Evolutionary conservation across 1,284 basidiomycete species (phyloP).

Genomic region (Rugosomyces carneus): DNA sequence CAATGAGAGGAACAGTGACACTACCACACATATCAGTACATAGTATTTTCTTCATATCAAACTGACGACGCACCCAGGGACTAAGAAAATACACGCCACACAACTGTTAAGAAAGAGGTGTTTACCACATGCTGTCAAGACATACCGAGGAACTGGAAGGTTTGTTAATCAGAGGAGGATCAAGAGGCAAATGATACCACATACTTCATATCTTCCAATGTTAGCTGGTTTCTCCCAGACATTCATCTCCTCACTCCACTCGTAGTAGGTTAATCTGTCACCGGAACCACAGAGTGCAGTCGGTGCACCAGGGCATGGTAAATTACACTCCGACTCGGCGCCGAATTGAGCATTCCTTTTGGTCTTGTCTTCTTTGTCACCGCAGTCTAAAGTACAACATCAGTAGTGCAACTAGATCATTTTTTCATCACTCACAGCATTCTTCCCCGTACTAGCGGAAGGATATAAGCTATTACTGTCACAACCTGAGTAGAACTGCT

Average conservation of each 20-base stretch:
- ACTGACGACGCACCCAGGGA: slow-evolving; percentile 35
- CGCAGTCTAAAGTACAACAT: slow-evolving; percentile 45
- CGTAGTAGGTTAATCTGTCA: slow-evolving; percentile 45
- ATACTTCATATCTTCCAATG: slow-evolving; percentile 61
- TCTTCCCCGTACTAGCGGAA: slow-evolving; percentile 42
- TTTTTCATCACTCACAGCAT: slow-evolving; percentile 47
- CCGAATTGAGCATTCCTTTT: slow-evolving; percentile 37
- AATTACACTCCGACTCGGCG: slow-evolving; percentile 45
- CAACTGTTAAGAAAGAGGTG: not conserved
- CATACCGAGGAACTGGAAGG: slow-evolving; percentile 48
- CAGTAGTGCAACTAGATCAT: slow-evolving; percentile 1
- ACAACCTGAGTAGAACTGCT: slow-evolving; percentile 3
- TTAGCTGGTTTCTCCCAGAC: slow-evolving; percentile 58
- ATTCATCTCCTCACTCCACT: slow-evolving; percentile 53
- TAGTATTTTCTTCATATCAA: not conserved
- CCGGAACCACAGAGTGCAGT: slow-evolving; percentile 58
- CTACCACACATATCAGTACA: slow-evolving; percentile 30
- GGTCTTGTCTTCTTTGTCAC: slow-evolving; percentile 51
- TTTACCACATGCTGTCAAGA: not conserved
- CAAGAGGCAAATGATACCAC: slow-evolving; percentile 10
- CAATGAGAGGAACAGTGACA: slow-evolving; percentile 63
- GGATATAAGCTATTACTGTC: not conserved
- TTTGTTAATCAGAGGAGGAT: not conserved
- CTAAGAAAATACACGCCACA: slow-evolving; percentile 19
- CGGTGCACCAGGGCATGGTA: slow-evolving; percentile 63